Base-by-base conservation (phyloP, 2,329 filamentous ascomycete species). In the Curvularia sp. region DNA sequence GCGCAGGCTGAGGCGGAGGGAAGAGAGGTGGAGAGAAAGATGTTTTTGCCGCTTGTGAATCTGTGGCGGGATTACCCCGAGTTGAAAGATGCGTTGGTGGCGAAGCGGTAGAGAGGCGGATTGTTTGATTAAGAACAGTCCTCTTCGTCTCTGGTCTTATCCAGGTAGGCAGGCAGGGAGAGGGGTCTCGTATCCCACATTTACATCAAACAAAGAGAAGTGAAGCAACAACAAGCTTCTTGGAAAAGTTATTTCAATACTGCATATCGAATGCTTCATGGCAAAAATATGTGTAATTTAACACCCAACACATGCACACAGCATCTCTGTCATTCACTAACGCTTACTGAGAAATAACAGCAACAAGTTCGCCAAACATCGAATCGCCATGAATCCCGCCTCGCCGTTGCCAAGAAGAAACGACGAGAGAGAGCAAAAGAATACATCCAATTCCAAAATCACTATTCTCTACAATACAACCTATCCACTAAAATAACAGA, bases 21-120 rank as follows among this genome's bases (percentile, higher is more conserved):
- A 10, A 58, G 59, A n/a, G 65, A 68, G 12, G 64, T 70, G 7
- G 63, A 72, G 34, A 74, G 66, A 43, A 58, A 64, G 38, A 72
- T 85, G 45, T 85, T 86, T 54, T 58, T 79, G 47, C 83, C 83
- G 2, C 62, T 85, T 47, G 63, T 82, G 32, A 80, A 81, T 62
- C 61, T 85, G 25, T 71, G 82, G 48, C 64, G 67, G 41, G 65
- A 72, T 49, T 68, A 71, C 54, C 72, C 73, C 1, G 69, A 72
- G 52, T 45, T 75, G 59, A 64, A 72, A 42, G 12, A 67, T 51
- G 63, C 55, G 52, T 53, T 74, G 41, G 21, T 8, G 13, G 30
- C 13, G 19, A 27, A 38, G 32, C 9, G 9, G 46, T 23, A 25
- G 15, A 8, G 9, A 32, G 23, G 7, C 9, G 13, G 34, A 18